Evolutionary conservation across 768 basidiomycete species (phyloP).

Genomic region (Boletus rubescentipes): DNA sequence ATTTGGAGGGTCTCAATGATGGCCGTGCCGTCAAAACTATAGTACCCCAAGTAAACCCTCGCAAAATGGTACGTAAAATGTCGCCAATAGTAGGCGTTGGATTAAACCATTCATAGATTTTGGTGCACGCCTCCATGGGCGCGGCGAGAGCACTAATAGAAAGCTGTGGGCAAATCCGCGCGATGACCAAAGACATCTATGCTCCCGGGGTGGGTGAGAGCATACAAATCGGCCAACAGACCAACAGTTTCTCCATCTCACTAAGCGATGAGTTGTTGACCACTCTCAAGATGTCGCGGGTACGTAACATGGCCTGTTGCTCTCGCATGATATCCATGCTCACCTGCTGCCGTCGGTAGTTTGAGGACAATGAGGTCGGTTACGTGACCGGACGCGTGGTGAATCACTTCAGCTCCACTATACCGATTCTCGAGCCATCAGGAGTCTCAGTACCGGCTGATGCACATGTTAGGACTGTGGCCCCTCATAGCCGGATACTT

Average conservation of each 20-base stretch:
- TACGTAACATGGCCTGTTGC: constrained; percentile 39
- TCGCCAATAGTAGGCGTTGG: not conserved
- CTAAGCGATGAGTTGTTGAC: constrained; percentile 86
- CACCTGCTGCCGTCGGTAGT: constrained; percentile 45
- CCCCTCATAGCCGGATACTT: constrained; percentile 43
- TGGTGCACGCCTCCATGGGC: constrained; percentile 73
- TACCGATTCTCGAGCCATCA: constrained; percentile 82
- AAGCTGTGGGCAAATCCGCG: constrained; percentile 77
- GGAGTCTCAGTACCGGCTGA: constrained; percentile 33
- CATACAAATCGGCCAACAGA: constrained; percentile 92
- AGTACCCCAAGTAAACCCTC: constrained; percentile 92
- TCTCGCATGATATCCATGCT: constrained; percentile 1
- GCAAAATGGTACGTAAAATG: constrained; percentile 73
- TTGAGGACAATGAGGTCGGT: constrained; percentile 97
- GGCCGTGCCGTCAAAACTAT: constrained; percentile 97
- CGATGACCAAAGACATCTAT: constrained; percentile 92
- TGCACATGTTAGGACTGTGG: constrained; percentile 21
- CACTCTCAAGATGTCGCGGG: constrained; percentile 81
- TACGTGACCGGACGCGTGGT: constrained; percentile 88
- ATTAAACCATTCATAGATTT: constrained; percentile 53
- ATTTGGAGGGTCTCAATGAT: constrained; percentile 96
- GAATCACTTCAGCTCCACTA: constrained; percentile 80
- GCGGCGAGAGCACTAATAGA: constrained; percentile 74
- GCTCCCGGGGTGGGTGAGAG: constrained; percentile 74
- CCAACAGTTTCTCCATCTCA: constrained; percentile 90